These are phyloP conservation scores for Colletotrichum phormii DNA, from an alignment of 2,329 filamentous ascomycete species.

Conservation along the genomic window DNA sequence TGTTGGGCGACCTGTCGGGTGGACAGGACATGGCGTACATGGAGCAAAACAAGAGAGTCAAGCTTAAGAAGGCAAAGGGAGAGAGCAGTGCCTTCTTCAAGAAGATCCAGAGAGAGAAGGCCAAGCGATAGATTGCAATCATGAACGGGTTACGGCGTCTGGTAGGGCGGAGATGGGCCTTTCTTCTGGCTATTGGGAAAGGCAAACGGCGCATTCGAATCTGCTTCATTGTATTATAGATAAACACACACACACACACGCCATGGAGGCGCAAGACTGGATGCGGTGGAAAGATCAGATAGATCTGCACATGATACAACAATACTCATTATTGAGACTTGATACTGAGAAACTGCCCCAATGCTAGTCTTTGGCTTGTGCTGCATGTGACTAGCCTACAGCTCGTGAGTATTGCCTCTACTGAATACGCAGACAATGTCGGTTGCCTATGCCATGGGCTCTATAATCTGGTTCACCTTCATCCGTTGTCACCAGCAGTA, in stretches of 20 bases:
- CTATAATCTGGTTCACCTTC: too few species aligned
- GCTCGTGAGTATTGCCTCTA: too few species aligned
- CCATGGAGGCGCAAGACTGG: neutral
- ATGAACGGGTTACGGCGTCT: slow-evolving; percentile 9
- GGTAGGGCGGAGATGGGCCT: neutral
- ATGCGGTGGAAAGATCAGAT: neutral
- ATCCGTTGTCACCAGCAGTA: too few species aligned
- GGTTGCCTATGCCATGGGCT: too few species aligned
- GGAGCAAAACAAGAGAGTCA: slow-evolving; percentile 81
- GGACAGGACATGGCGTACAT: slow-evolving; percentile 98
- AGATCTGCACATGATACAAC: neutral
- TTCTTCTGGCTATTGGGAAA: neutral
- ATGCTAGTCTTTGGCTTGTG: too few species aligned
- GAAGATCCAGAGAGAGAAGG: slow-evolving; percentile 72
- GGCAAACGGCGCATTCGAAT: slow-evolving; percentile 27
- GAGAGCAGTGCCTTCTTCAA: slow-evolving; percentile 74
- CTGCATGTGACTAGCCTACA: too few species aligned
- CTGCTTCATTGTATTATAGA: slow-evolving; percentile 5
- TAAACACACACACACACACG: neutral
- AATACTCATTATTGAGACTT: neutral
- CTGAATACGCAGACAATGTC: too few species aligned
- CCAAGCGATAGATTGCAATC: slow-evolving; percentile 33
- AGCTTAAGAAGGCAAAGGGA: slow-evolving; percentile 72
- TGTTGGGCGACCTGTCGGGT: slow-evolving; percentile 85
- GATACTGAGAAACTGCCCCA: neutral